phyloP scores from a whole-genome alignment of 2,329 filamentous ascomycete species.

The Periconia macrospinosa region DNA sequence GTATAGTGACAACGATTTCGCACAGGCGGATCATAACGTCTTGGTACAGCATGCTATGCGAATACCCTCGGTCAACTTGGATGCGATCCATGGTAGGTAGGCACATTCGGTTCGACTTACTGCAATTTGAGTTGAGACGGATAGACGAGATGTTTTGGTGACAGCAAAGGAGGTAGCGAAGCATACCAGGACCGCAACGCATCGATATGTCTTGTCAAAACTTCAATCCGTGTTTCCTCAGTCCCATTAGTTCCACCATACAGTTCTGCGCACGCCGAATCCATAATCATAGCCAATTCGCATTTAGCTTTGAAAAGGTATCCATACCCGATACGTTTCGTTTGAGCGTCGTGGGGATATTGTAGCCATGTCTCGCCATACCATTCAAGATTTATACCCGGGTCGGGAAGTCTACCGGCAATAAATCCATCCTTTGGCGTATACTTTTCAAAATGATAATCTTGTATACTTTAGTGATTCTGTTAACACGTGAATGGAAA shows the following conservation, averaged over 20 bases:
- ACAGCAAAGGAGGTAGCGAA: background rate
- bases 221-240: background rate
- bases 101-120: background rate
- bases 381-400: background rate
- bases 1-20: background rate
- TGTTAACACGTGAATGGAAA: background rate
- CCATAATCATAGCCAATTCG: background rate
- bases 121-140: conserved; percentile 2
- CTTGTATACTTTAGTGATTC: background rate
- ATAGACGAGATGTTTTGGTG: background rate
- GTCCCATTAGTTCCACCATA: background rate
- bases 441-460: background rate
- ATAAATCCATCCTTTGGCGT: background rate
- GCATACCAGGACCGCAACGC: background rate
- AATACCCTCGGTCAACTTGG: too few relatives aligned
- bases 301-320: conserved; percentile 1
- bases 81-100: too few relatives aligned
- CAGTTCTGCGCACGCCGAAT: background rate
- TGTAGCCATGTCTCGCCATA: conserved; percentile 2
- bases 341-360: background rate
- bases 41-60: background rate
- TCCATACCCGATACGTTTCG: background rate
- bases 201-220: background rate
- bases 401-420: background rate
- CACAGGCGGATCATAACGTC: background rate